Evolutionary conservation across 495 filamentous ascomycete species (phyloP), one percentile per base, ranked within the genome.

Genomic region (Mycothermus thermophilus): DNA sequence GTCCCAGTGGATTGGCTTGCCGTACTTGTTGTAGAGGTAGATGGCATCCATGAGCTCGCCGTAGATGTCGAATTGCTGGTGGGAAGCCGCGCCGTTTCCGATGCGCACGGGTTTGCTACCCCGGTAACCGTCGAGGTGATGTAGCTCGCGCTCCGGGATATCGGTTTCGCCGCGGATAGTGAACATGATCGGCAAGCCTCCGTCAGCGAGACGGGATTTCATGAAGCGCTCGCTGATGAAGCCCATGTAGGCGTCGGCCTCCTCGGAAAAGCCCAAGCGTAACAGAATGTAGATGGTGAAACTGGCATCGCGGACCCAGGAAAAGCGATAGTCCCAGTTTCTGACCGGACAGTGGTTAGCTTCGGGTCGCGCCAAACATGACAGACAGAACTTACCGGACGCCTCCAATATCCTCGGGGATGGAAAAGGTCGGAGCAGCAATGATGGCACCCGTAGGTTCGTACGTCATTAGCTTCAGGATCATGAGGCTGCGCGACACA

Each of bases 291-390:
- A 83, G 37, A 82, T 72, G 4, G 76, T 81, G 54, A 82, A 83
- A 29, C 74, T 75, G 0, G 75, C 74, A 50, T 83, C 79, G 21
- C 79, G 66, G 26, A 83, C 75, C 79, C 79, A 83, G 25, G 68
- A 78, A 51, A 69, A 83, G 7, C 79, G 67, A 47, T 83, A 83
- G 46, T 83, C 78, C 78, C 78, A 82, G 43, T 82, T 83, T n/a
- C 77, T 69, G 40, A n/a, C n/a, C n/a, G 27, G 8, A 14, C 22
- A 14, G 8, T 13, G 19, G 25, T 43, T 37, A 36, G 33, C 8
- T 13, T 7, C 14, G 21, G n/a, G n/a, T 13, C n/a, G 18, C 23
- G 10, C 6, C 7, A 16, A 13, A 1, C 4, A 3, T 2, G 16
- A 9, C 8, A 16, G 18, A 15, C 13, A 16, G 13, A 21, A 10